These are phyloP conservation scores for Aspergillus ochraceus DNA, from an alignment of 2,329 filamentous ascomycete species.

Conservation along the genomic window DNA sequence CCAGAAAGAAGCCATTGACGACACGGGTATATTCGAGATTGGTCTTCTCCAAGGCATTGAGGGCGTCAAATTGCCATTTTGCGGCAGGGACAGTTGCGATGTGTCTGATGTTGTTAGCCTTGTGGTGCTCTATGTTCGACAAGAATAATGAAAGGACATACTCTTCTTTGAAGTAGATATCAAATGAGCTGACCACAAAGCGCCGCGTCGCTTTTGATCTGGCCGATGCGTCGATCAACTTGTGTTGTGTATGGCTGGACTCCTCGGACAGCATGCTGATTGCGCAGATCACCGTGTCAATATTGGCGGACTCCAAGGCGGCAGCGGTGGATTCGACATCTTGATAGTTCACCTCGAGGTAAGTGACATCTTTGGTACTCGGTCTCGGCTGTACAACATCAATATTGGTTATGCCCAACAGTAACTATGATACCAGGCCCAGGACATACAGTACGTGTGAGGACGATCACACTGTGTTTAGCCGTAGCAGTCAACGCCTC, in stretches of 20 bases:
- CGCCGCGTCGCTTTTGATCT: not conserved
- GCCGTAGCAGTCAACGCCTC: not conserved
- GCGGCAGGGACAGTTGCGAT: not conserved
- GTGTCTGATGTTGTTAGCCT: not conserved
- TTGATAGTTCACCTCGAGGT: not conserved
- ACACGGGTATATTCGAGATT: not conserved
- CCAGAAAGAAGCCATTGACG: not conserved
- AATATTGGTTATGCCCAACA: too few species aligned
- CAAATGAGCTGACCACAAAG: not conserved
- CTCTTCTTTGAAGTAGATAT: not conserved
- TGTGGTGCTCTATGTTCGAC: not conserved
- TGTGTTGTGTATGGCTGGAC: not conserved
- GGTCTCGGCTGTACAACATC: not conserved
- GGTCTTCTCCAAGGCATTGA: not conserved
- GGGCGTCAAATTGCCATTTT: not conserved
- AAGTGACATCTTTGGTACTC: not conserved
- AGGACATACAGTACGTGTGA: slow-evolving; percentile 3
- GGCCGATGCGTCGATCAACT: not conserved
- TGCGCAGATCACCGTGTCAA: not conserved
- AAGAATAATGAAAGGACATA: not conserved
- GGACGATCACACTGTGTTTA: not conserved
- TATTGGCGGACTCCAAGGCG: not conserved
- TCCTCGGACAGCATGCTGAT: not conserved
- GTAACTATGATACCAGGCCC: too few species aligned
- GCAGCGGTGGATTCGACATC: not conserved